Conservation (phyloP, 2,329 filamentous ascomycete genomes). For the Alternaria sp. region DNA sequence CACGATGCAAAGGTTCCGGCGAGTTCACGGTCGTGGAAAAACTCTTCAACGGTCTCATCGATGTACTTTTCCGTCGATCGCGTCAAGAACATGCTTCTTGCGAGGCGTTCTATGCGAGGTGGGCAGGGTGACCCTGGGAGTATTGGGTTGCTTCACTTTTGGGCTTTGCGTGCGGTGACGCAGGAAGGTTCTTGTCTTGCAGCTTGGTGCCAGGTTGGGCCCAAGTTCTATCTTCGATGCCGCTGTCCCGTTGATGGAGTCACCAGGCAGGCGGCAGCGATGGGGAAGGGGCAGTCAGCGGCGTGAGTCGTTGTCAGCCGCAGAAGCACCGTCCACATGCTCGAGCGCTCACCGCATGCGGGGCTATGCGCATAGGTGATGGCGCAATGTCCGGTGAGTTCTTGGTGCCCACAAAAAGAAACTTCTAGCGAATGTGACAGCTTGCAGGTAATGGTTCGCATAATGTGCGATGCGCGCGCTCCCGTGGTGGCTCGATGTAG, state of each 20-base stretch:
- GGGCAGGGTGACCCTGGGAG: constrained; percentile 1
- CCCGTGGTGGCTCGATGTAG: constrained; percentile 4
- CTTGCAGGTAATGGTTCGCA: constrained; percentile 23
- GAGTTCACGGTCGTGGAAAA: not conserved
- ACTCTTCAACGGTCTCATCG: not conserved
- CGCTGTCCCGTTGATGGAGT: not conserved
- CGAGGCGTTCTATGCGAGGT: not conserved
- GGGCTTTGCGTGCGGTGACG: not conserved
- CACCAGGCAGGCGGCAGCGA: constrained; percentile 12
- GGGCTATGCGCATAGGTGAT: constrained; percentile 18
- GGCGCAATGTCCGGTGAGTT: constrained; percentile 20
- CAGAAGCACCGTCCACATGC: constrained; percentile 14
- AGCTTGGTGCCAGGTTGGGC: not conserved
- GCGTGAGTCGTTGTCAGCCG: constrained; percentile 21
- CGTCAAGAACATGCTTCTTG: not conserved
- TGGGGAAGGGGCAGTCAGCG: constrained; percentile 3
- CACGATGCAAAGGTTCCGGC: not conserved
- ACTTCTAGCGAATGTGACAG: constrained; percentile 9
- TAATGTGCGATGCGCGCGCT: constrained; percentile 11
- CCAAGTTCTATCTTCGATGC: not conserved
- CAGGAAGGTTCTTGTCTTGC: not conserved
- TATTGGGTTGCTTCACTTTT: constrained; percentile 6
- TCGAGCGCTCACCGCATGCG: constrained; percentile 18
- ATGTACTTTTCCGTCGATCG: not conserved
- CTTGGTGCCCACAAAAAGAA: constrained; percentile 8